phyloP scores from a whole-genome alignment of 805 yeast genomes.

The Kazachstania psychrophila region DNA sequence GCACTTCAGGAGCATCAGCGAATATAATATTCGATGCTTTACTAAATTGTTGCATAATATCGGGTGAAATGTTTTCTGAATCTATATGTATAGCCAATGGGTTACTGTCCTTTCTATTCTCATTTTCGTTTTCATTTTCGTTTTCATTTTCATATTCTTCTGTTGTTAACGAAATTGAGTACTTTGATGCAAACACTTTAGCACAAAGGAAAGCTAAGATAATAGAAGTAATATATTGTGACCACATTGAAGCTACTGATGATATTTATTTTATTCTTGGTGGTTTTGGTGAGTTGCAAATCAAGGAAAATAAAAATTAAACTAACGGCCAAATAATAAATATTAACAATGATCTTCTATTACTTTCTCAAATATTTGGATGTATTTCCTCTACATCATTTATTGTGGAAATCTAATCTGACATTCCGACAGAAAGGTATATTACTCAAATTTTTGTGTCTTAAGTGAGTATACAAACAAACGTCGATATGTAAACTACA shows the following conservation, averaged over 20 bases:
- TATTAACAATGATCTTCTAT: too few species aligned
- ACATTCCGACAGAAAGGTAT: too few species aligned
- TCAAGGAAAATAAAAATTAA: too few species aligned
- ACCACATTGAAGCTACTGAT: conserved; percentile 1
- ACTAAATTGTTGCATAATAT: conserved; percentile 9
- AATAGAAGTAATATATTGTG: neutral
- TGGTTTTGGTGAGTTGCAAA: neutral
- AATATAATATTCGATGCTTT: conserved; percentile 11
- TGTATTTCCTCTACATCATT: too few species aligned
- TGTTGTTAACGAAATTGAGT: conserved; percentile 1
- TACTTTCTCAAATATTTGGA: too few species aligned
- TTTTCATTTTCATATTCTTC: neutral
- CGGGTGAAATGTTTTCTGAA: conserved; percentile 9
- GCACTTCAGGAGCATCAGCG: conserved; percentile 14
- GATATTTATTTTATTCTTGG: conserved; percentile 1
- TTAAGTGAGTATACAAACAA: too few species aligned
- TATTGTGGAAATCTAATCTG: too few species aligned
- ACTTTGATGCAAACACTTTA: conserved; percentile 2
- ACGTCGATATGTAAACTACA: too few species aligned
- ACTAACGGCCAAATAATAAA: too few species aligned
- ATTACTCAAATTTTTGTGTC: too few species aligned
- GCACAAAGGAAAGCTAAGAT: conserved; percentile 3
- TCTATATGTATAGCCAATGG: conserved; percentile 8
- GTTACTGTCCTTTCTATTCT: too few species aligned
- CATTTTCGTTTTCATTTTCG: neutral